Conservation (phyloP, 2,329 filamentous ascomycete species). For the Fusarium torreyae region DNA sequence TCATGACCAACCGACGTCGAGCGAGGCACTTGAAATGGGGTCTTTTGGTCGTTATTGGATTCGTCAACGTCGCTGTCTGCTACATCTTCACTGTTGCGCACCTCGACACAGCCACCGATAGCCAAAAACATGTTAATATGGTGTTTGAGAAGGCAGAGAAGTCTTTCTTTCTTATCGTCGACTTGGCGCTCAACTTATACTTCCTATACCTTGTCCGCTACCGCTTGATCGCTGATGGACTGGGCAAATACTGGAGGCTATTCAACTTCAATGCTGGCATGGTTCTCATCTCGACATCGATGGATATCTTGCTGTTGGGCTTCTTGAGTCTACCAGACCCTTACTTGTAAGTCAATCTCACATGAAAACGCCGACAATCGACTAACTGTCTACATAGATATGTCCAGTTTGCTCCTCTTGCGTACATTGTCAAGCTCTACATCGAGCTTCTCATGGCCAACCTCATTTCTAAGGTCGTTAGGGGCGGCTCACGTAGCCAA, state of each 20-base stretch:
- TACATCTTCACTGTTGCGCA: slow-evolving; percentile 59
- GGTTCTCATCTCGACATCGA: slow-evolving; percentile 63
- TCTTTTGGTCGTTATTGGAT: slow-evolving; percentile 53
- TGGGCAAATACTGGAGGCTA: slow-evolving; percentile 66
- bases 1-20: slow-evolving; percentile 57
- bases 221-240: slow-evolving; percentile 62
- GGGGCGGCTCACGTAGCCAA: background rate
- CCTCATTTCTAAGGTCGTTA: slow-evolving; percentile 61
- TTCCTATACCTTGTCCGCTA: slow-evolving; percentile 64
- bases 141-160: slow-evolving; percentile 56
- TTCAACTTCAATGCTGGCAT: slow-evolving; percentile 65
- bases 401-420: slow-evolving; percentile 66
- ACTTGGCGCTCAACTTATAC: slow-evolving; percentile 64
- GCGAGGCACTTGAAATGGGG: slow-evolving; percentile 56
- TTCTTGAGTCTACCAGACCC: slow-evolving; percentile 44
- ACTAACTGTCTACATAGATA: slow-evolving; percentile 43
- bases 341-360: slow-evolving; percentile 21
- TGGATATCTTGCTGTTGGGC: slow-evolving; percentile 58
- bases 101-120: slow-evolving; percentile 29
- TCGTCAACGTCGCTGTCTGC: slow-evolving; percentile 58
- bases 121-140: slow-evolving; percentile 33
- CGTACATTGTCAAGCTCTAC: slow-evolving; percentile 67
- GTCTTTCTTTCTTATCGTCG: slow-evolving; percentile 64
- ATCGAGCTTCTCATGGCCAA: slow-evolving; percentile 69
- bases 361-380: slow-evolving; percentile 1